Base-by-base conservation (phyloP, 495 filamentous ascomycete species). In the Durotheca rogersii region DNA sequence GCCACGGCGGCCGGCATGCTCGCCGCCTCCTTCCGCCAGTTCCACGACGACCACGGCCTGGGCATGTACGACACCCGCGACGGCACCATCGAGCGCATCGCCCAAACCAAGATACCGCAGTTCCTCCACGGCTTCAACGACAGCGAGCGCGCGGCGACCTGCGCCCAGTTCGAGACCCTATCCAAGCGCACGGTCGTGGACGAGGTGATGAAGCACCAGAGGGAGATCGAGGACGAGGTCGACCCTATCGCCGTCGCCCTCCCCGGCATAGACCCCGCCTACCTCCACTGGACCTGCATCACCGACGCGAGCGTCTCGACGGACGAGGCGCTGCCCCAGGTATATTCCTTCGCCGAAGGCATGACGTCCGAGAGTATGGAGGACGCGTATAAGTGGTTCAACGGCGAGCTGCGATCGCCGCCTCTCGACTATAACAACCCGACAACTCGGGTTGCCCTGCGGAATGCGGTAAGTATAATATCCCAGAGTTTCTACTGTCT, bases 361-460 rank as follows among this genome's bases (percentile, higher is more conserved):
- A 6, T 18, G 23, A 19, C 16, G 2, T 10, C 30, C 10, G 19
- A 27, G 10, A 21, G 20, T 37, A 21, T 21, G 17, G 0, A 7
- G 34, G 17, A 14, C 35, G 5, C 30, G 16, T 63, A 63, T n/a
- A 43, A 25, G 2, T 63, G 56, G 56, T 56, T 31, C n/a, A 7
- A 11, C 7, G 47, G 39, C 4, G 60, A 62, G 15, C 3, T 62
- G 1, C n/a, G 14, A 7, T 46, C 60, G n/a, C 27, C 60, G 9
- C 44, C 58, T 21, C 19, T 56, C 11, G 56, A 56, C 15, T 62
- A 39, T 21, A 25, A 56, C 10, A 16, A 51, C 6, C 25, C 23
- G 2, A 10, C 12, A 0, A 57, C 48, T 3, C 18, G 25, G 9
- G 2, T 7, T 12, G 6, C 41, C 0, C 39, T 63, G 10, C 35